Conservation (phyloP, 129 eudicot genomes). For the Solidago caesia region DNA sequence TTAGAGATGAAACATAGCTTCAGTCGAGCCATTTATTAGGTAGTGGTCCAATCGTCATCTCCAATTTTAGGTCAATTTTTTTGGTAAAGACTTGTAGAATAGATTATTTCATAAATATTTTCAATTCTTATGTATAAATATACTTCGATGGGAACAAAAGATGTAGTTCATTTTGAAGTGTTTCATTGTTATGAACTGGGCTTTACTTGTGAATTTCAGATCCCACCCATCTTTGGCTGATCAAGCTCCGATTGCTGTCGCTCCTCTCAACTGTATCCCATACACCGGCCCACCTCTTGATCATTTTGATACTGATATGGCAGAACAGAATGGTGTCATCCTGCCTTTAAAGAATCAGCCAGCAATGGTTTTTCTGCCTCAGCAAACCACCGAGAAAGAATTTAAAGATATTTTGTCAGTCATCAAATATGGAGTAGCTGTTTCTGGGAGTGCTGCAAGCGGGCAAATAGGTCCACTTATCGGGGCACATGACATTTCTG, state of each 20-base stretch:
- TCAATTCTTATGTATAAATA: neutral
- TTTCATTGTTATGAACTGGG: neutral
- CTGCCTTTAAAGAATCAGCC: slow-evolving; percentile 31
- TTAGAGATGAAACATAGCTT: neutral
- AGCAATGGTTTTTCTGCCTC: slow-evolving; percentile 53
- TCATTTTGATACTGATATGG: slow-evolving; percentile 12
- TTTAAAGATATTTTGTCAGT: slow-evolving; percentile 40
- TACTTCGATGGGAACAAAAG: neutral
- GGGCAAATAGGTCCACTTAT: slow-evolving; percentile 53
- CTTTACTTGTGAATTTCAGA: slow-evolving; percentile 26
- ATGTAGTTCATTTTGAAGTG: neutral
- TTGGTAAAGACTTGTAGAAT: too few species aligned
- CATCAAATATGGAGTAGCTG: slow-evolving; percentile 45
- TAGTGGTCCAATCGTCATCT: neutral
- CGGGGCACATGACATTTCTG: slow-evolving; percentile 58
- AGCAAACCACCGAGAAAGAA: slow-evolving; percentile 53
- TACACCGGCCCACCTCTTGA: slow-evolving; percentile 39
- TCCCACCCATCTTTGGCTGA: slow-evolving; percentile 27
- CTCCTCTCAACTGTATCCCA: slow-evolving; percentile 47
- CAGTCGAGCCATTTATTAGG: neutral
- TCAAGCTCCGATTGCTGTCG: slow-evolving; percentile 38
- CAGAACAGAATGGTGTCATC: slow-evolving; percentile 15
- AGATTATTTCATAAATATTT: too few species aligned
- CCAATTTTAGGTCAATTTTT: neutral
- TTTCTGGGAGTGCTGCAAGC: slow-evolving; percentile 62